These are phyloP conservation scores for Coemansia sp. DNA, from an alignment of 192 early-diverging fungal genomes.

Conservation along the genomic window DNA sequence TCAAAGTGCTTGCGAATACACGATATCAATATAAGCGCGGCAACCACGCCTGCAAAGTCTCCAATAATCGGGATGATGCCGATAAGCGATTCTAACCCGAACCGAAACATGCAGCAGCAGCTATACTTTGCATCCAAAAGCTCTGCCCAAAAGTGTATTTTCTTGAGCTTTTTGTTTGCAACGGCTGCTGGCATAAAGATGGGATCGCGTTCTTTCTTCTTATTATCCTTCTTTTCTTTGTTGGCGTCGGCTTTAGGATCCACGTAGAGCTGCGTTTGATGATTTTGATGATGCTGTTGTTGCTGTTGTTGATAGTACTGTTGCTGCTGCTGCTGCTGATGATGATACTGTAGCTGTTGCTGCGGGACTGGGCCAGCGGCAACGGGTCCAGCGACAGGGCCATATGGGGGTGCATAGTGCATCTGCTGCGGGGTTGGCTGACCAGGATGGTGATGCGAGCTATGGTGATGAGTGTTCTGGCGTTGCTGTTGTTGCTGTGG, in stretches of 20 bases:
- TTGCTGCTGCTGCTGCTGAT: not conserved
- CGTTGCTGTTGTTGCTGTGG: not conserved
- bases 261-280: not conserved
- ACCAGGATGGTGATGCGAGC: not conserved
- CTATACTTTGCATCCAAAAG: constrained; percentile 26
- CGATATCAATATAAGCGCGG: constrained; percentile 35
- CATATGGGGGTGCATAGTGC: not conserved
- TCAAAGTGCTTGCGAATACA: constrained; percentile 23
- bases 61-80: constrained; percentile 48
- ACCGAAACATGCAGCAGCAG: constrained; percentile 41
- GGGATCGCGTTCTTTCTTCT: constrained; percentile 31
- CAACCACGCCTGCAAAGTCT: constrained; percentile 40
- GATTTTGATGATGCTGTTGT: not conserved
- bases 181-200: constrained; percentile 15
- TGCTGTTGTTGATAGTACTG: not conserved
- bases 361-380: not conserved
- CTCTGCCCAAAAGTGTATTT: constrained; percentile 21
- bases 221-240: not conserved
- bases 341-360: not conserved
- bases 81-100: constrained; percentile 47
- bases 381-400: not conserved
- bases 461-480: not conserved
- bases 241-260: not conserved
- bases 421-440: not conserved
- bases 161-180: constrained; percentile 27